phyloP scores from a whole-genome alignment of 495 filamentous ascomycete species.

The Tuber magnatum region DNA sequence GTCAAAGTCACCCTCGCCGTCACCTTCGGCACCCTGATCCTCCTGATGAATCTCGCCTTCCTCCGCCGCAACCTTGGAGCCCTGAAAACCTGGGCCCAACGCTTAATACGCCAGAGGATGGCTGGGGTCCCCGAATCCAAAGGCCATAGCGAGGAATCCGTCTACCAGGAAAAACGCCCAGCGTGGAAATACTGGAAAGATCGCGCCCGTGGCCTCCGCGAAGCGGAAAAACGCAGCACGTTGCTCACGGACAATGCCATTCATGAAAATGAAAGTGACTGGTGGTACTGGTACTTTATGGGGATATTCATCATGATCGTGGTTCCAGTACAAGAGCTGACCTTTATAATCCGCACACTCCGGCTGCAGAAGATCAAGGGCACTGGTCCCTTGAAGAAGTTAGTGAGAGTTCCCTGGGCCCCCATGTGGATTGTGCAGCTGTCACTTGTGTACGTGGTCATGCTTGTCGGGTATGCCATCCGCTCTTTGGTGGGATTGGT shows the following conservation, averaged over 20 bases:
- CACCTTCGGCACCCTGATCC: not conserved
- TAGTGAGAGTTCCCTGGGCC: not conserved
- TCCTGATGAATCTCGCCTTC: slow-evolving; percentile 1
- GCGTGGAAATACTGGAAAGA: not conserved
- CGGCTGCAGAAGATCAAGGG: not conserved
- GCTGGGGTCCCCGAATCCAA: not conserved
- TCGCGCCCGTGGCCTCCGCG: not conserved
- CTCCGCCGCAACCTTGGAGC: not conserved
- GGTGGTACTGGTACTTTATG: slow-evolving; percentile 6
- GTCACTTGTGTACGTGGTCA: not conserved
- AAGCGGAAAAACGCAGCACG: not conserved
- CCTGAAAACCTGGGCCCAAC: not conserved
- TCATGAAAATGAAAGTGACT: not conserved
- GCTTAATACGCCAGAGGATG: not conserved
- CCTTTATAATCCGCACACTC: not conserved
- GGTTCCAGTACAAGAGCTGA: slow-evolving; percentile 6
- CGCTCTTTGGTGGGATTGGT: not conserved
- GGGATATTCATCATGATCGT: not conserved
- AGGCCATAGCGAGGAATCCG: not conserved
- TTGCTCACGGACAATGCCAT: not conserved
- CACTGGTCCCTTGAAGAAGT: not conserved
- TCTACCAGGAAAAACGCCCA: not conserved
- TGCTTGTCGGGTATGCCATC: not conserved
- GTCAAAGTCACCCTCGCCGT: not conserved
- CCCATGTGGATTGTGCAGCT: not conserved